phyloP scores from a whole-genome alignment of 2,329 filamentous ascomycete genomes.

The Lachnellula hyalina region DNA sequence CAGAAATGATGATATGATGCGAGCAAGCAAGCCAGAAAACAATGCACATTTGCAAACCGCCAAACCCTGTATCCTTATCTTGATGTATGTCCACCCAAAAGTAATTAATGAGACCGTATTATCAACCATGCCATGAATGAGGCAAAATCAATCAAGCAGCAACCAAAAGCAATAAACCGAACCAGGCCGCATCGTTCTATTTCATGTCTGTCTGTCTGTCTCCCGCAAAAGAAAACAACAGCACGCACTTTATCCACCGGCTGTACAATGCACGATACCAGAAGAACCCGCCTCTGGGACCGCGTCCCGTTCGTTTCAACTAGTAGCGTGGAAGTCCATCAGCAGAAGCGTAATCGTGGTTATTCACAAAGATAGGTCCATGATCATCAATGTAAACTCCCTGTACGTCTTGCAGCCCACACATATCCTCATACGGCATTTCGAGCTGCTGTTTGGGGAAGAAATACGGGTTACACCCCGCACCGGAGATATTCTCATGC shows the following conservation, averaged over 20 bases:
- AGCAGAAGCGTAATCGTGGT: conserved; percentile 10
- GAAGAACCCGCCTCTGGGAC: neutral
- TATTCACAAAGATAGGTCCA: conserved; percentile 23
- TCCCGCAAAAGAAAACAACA: too few species aligned
- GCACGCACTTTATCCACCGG: neutral
- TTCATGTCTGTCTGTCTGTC: too few species aligned
- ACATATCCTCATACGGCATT: conserved; percentile 20
- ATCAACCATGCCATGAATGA: too few species aligned
- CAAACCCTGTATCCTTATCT: too few species aligned
- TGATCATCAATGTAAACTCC: conserved; percentile 23
- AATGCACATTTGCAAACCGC: too few species aligned
- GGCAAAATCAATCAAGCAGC: too few species aligned
- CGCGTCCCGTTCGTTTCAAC: neutral
- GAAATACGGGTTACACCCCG: conserved; percentile 18
- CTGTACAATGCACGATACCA: neutral
- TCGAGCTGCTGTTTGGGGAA: conserved; percentile 18
- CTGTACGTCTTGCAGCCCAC: conserved; percentile 23
- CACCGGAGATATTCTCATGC: conserved; percentile 3
- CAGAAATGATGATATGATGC: too few species aligned
- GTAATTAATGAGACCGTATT: too few species aligned
- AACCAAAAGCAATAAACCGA: too few species aligned
- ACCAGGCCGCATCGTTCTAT: too few species aligned
- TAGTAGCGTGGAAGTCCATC: conserved; percentile 8
- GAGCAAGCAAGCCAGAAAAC: too few species aligned
- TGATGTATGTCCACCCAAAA: too few species aligned